Percentiles rank a stretch among this genome's conserved stretches.
phyloP scores from a whole-genome alignment of 768 basidiomycete species.

The Trametes cubensis region DNA sequence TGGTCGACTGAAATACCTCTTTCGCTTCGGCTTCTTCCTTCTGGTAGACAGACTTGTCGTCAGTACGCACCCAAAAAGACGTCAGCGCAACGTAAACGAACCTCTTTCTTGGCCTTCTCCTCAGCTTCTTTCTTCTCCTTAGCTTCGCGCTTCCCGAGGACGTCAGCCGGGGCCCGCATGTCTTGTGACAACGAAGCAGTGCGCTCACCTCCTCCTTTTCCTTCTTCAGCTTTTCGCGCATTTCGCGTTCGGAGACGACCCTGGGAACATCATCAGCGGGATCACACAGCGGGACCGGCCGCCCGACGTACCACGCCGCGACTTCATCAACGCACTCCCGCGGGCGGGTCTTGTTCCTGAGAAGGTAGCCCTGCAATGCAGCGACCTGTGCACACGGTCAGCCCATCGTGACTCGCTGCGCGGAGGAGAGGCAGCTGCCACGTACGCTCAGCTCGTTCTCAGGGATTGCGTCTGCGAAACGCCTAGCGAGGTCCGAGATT shows the following conservation, averaged over 20 bases:
- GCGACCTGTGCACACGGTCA: slow-evolving; percentile 58
- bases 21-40: slow-evolving; percentile 49
- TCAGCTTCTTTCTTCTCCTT: slow-evolving; percentile 80
- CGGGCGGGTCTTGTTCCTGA: slow-evolving; percentile 91
- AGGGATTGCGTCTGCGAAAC: slow-evolving; percentile 81
- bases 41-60: slow-evolving; percentile 31
- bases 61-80: slow-evolving; percentile 18
- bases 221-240: slow-evolving; percentile 81
- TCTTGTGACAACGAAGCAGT: neutral
- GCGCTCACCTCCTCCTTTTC: slow-evolving; percentile 62
- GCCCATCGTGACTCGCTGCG: slow-evolving; percentile 14
- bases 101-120: slow-evolving; percentile 60
- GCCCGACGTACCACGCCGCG: slow-evolving; percentile 57
- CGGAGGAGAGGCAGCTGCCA: slow-evolving; percentile 15
- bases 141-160: slow-evolving; percentile 62
- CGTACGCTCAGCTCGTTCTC: slow-evolving; percentile 86
- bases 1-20: slow-evolving; percentile 28
- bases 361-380: slow-evolving; percentile 79
- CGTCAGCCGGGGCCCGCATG: slow-evolving; percentile 5
- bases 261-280: slow-evolving; percentile 31
- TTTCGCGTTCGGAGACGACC: slow-evolving; percentile 79
- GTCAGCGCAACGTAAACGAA: slow-evolving; percentile 18
- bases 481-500: slow-evolving; percentile 75
- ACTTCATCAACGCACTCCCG: slow-evolving; percentile 83
- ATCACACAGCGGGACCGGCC: neutral